Base-by-base conservation (phyloP, 768 basidiomycete genomes). In the Guyanaporus albipodus region DNA sequence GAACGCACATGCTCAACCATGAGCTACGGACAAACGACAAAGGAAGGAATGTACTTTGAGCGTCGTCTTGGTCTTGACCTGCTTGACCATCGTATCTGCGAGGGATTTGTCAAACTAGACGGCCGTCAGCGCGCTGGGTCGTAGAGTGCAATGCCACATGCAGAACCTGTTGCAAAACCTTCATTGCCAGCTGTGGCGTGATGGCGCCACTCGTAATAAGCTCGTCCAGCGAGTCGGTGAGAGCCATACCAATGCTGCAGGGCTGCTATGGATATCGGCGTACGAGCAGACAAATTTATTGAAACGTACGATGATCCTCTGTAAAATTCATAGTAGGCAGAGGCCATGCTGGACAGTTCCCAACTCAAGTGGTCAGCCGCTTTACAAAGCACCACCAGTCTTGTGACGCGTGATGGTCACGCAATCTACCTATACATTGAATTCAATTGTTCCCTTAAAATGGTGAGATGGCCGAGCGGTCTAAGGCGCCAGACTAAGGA, bases 191-290 rank as follows among this genome's bases (percentile, higher is more conserved):
- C 71, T 98, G 95, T 11, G 95, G 95, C 17, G 93, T 95, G 60
- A 99, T 99, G 40, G 90, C 83, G 2, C 95, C 95, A 61, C 87
- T 88, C 37, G 93, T 95, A 59, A 99, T 97, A 55, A 99, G 80
- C 71, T 98, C 95, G 71, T 99, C 96, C 58, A 99, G 81, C 55
- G 95, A 93, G 73, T 99, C 96, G 12, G 94, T 95, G 42, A 99
- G 77, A 42, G 95, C 92, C 79, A 93, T 91, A 42, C 96, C 96
- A 67, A 98, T 91, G 55, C 96, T 98, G 63, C 27, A 47, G 34
- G 29, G 14, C 28, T 6, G 1, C 34, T 46, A 38, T 47, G 36
- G 44, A 23, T n/a, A 23, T 24, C 27, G 10, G 17, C 35, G 17
- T 31, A 31, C 15, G 26, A 43, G 33, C 44, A 42, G 44, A 36